Evolutionary conservation across 805 yeast species (phyloP), one percentile per base, ranked within the genome.

Genomic region (Clavispora fructus): DNA sequence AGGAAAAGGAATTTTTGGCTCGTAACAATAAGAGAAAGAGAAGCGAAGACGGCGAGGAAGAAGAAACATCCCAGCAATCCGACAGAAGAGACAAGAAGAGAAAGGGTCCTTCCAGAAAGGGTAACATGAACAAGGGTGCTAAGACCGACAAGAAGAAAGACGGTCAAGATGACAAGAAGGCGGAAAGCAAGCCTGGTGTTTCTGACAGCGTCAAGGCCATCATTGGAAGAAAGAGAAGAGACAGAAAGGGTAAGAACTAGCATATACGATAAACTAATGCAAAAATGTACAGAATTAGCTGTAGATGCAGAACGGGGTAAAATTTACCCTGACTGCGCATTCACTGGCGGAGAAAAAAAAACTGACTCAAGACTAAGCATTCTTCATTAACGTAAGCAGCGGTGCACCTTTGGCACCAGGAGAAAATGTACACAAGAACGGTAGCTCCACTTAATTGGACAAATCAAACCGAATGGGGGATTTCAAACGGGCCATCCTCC

Each of bases 151-250:
- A 39, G 17, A 50, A 51, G 13, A 56, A 55, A 31, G 51, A 51
- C 16, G 45, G 56, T 2, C 57, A 62, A 27, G 53, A 50, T 14
- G 53, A 50, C 14, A 41, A 43, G 14, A 29, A 25, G 12, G 9
- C 25, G 6, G 37, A 33, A 14, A 45, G 35, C 9, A 56, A 53
- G 35, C 64, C 75, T 7, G 78, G 71, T 2, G 48, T 80, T 30
- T 67, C 79, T 28, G 82, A 78, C 30, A 80, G 77, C 47, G 75
- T 81, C 16, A 85, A 80, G 61, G 74, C 79, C 57, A 63, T 85
- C 44, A 85, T 85, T 54, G 88, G 85, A 37, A 68, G 75, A 55
- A 85, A 83, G 67, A 80, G 91, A 66, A 83, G 72, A 67, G 78
- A 78, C 70, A 83, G 78, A 68, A 77, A 77, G 65, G 69, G 71